Percentiles rank a stretch among this genome's conserved stretches.
Conservation (phyloP, 2,329 filamentous ascomycete species). For the Verticillium nonalfalfae region DNA sequence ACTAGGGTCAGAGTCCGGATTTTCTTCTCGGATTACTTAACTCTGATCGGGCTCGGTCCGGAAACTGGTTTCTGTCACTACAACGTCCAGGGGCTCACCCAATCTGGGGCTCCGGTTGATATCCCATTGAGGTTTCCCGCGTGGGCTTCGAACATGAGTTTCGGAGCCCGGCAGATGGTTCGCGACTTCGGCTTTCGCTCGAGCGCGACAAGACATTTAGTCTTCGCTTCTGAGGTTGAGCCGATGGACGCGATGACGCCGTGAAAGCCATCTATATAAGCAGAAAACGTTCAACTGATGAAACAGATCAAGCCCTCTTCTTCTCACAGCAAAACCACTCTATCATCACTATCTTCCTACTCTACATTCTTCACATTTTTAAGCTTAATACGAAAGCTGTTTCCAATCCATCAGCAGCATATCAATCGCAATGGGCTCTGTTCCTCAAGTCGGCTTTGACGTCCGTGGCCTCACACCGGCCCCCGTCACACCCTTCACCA, state of each 20-base stretch:
- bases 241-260: not conserved
- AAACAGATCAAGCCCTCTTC: no score
- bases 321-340: no score
- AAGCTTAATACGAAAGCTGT: no score
- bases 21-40: not conserved
- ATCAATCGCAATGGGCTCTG: conserved; percentile 15
- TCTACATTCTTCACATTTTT: no score
- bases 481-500: conserved; percentile 44
- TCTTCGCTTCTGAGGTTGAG: not conserved
- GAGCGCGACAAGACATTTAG: not conserved
- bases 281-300: not conserved
- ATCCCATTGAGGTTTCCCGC: not conserved
- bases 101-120: not conserved
- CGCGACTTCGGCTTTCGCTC: not conserved
- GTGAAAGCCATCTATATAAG: not conserved
- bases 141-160: not conserved
- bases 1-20: no score
- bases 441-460: conserved; percentile 25
- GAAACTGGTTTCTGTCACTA: not conserved
- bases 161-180: not conserved
- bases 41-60: not conserved
- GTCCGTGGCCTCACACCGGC: conserved; percentile 42
- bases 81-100: not conserved
- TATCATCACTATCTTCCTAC: no score
- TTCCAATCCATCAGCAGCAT: not conserved